These are phyloP conservation scores for Kodamaea neixiangensis DNA, from an alignment of 805 yeast species.

Conservation along the genomic window DNA sequence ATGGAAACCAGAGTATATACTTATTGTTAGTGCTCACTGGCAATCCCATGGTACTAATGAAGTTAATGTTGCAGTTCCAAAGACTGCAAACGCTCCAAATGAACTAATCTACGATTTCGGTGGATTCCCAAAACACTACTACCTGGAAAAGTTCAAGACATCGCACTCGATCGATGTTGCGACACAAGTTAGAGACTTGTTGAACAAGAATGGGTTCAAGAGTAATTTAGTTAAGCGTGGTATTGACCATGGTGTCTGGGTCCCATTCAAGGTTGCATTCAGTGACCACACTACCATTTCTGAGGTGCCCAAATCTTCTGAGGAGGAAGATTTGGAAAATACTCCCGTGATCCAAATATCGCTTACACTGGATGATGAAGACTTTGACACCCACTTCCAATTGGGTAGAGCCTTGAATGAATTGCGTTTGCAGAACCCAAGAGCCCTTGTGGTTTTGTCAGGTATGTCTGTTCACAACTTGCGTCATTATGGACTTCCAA, in stretches of 20 bases:
- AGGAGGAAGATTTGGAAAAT: conserved; percentile 41
- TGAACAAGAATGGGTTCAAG: conserved; percentile 45
- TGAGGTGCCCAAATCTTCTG: conserved; percentile 19
- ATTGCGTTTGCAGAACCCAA: conserved; percentile 41
- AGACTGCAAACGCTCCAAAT: conserved; percentile 40
- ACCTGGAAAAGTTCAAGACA: conserved; percentile 61
- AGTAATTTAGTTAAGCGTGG: conserved; percentile 57
- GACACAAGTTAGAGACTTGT: conserved; percentile 40
- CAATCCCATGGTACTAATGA: conserved; percentile 45
- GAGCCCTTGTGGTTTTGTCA: conserved; percentile 57
- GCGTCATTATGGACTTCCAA: conserved; percentile 44
- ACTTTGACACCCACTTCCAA: conserved; percentile 46
- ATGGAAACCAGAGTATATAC: conserved; percentile 63
- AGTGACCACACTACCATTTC: conserved; percentile 32
- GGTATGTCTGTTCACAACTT: conserved; percentile 85
- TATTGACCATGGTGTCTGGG: conserved; percentile 84
- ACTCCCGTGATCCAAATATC: conserved; percentile 55
- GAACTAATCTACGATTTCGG: conserved; percentile 71
- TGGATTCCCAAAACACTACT: conserved; percentile 69
- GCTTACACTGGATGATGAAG: conserved; percentile 38
- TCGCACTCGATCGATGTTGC: conserved; percentile 47
- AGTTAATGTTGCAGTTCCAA: conserved; percentile 48
- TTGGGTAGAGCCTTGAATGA: conserved; percentile 57
- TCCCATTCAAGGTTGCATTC: conserved; percentile 73
- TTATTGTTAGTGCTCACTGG: conserved; percentile 81